These are phyloP conservation scores for Volutella citrinella DNA, from an alignment of 2,329 filamentous ascomycete genomes.

Conservation along the genomic window DNA sequence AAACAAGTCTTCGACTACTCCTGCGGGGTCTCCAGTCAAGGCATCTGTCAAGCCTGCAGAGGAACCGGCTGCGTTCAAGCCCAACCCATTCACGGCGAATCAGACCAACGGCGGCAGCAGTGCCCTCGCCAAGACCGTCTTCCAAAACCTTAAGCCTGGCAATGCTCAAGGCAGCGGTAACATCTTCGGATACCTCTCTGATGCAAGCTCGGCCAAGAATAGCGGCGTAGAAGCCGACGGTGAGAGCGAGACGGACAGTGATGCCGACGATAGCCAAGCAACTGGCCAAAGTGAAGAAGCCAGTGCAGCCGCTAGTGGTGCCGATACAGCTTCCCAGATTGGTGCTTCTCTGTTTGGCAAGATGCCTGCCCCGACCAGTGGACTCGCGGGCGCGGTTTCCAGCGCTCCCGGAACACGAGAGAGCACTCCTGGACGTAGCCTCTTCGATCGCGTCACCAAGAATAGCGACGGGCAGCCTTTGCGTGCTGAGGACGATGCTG, in stretches of 20 bases:
- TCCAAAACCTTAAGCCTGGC: conserved; percentile 37
- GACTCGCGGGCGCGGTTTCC: conserved; percentile 24
- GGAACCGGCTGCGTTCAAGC: conserved; percentile 27
- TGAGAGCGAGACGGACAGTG: conserved; percentile 44
- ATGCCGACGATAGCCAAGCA: conserved; percentile 41
- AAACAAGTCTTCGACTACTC: conserved; percentile 43
- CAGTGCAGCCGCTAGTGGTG: conserved; percentile 40
- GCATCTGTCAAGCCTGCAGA: conserved; percentile 25
- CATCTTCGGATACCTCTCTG: conserved; percentile 60
- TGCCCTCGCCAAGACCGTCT: conserved; percentile 39
- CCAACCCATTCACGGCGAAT: conserved; percentile 31
- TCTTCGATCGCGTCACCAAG: conserved; percentile 55
- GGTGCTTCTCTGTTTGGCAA: conserved; percentile 23
- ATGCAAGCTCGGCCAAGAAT: conserved; percentile 52
- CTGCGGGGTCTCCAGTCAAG: conserved; percentile 31
- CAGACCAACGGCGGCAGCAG: conserved; percentile 34
- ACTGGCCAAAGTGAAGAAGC: conserved; percentile 42
- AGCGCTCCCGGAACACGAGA: conserved; percentile 42
- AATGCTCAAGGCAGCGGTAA: conserved; percentile 36
- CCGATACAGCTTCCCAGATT: conserved; percentile 36
- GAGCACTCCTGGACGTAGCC: conserved; percentile 45
- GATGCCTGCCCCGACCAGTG: conserved; percentile 29
- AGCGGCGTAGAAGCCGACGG: conserved; percentile 48
- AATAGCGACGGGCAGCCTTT: conserved; percentile 49
- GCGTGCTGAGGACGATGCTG: conserved; percentile 31